Evolutionary conservation across 306 rosid genomes (phyloP).

Genomic region (Carpinus fangiana): DNA sequence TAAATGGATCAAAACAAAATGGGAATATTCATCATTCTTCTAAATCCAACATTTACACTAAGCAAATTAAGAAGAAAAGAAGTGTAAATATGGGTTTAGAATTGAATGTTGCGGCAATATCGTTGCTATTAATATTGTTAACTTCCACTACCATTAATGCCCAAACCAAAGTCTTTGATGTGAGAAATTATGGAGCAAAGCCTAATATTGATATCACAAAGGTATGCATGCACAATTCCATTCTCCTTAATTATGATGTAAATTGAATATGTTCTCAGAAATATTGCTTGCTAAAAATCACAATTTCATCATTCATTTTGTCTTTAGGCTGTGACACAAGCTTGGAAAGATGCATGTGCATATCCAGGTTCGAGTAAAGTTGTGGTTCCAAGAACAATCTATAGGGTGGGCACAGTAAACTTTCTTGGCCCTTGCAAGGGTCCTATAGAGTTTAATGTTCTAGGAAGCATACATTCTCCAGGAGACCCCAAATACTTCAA

Average conservation of each 20-base stretch:
- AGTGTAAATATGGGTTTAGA: conserved; percentile 17
- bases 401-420: background rate
- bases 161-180: background rate
- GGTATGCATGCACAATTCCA: background rate
- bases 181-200: conserved; percentile 26
- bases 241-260: too few relatives aligned
- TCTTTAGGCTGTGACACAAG: conserved; percentile 24
- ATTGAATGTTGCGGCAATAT: background rate
- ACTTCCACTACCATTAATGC: background rate
- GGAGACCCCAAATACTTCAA: background rate
- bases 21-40: conserved; percentile 4
- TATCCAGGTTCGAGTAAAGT: conserved; percentile 9
- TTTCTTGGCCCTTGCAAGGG: conserved; percentile 49
- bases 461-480: conserved; percentile 43
- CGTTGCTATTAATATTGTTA: background rate
- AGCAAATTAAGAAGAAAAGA: too few relatives aligned
- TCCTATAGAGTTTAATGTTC: conserved; percentile 25
- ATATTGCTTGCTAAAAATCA: background rate
- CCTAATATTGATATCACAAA: conserved; percentile 16
- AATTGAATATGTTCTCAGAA: background rate
- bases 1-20: background rate
- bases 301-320: background rate
- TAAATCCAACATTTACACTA: too few relatives aligned
- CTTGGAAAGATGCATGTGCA: conserved; percentile 46
- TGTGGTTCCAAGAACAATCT: conserved; percentile 25